Conservation (phyloP, 805 yeast genomes). For the Zygosaccharomyces rouxii region DNA sequence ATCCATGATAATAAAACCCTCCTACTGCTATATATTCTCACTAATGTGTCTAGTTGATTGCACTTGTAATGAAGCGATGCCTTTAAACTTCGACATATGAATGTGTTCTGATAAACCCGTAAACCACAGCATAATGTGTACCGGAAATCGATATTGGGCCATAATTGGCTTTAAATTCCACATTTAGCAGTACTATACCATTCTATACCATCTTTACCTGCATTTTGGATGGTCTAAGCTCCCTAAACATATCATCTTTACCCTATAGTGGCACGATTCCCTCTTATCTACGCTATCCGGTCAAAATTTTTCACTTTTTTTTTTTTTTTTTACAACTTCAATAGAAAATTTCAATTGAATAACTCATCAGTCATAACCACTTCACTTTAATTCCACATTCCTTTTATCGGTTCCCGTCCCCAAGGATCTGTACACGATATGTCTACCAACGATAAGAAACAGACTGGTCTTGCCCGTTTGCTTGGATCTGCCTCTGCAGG, state of each 20-base stretch:
- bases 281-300: background rate
- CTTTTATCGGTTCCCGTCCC: background rate
- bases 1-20: constrained; percentile 17
- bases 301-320: background rate
- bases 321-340: background rate
- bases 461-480: constrained; percentile 84
- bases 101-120: background rate
- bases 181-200: background rate
- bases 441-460: constrained; percentile 57
- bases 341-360: background rate
- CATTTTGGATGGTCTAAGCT: background rate
- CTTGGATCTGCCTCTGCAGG: constrained; percentile 98
- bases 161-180: background rate
- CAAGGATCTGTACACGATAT: background rate
- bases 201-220: background rate
- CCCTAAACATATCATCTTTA: background rate
- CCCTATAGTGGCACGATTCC: background rate
- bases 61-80: background rate
- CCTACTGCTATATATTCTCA: background rate
- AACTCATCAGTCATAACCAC: background rate
- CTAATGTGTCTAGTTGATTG: background rate
- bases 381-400: background rate
- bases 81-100: background rate
- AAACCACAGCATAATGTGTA: background rate
- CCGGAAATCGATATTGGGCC: background rate